A percentile compares a stretch with the other conserved stretches of the same genome.
These are phyloP conservation scores for Noccaea caerulescens DNA, from an alignment of 345 rosid species.

Conservation along the genomic window DNA sequence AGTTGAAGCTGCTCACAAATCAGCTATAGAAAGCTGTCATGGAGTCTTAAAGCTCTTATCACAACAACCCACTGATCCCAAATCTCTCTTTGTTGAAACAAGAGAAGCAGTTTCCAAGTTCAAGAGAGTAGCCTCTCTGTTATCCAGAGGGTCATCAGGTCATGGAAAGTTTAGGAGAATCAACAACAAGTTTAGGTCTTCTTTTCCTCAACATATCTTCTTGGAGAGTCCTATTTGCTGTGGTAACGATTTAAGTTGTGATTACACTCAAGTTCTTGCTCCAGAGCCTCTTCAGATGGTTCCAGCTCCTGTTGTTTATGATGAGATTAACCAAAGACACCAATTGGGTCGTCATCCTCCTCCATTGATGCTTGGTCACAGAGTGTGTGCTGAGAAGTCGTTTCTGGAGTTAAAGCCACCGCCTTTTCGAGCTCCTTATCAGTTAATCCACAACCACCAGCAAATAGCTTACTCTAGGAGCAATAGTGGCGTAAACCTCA, in stretches of 20 bases:
- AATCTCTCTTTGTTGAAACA: conserved; percentile 54
- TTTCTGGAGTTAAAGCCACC: conserved; percentile 52
- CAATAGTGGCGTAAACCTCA: conserved; percentile 57
- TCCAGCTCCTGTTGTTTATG: conserved; percentile 45
- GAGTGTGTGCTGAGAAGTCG: conserved; percentile 51
- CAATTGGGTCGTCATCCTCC: conserved; percentile 39
- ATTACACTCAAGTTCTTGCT: conserved; percentile 50
- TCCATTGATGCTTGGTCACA: conserved; percentile 37
- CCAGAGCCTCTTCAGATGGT: conserved; percentile 69
- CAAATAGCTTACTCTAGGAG: conserved; percentile 56
- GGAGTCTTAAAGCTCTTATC: conserved; percentile 57
- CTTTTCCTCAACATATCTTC: conserved; percentile 62
- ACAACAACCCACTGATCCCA: conserved; percentile 52
- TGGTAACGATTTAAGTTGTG: conserved; percentile 10
- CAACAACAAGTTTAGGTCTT: conserved; percentile 54
- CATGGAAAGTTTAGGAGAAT: conserved; percentile 59
- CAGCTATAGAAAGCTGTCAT: conserved; percentile 60
- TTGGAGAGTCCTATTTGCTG: conserved; percentile 56
- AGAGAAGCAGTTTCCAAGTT: conserved; percentile 58
- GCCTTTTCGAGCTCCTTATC: conserved; percentile 52
- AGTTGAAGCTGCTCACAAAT: conserved; percentile 57
- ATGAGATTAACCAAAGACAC: conserved; percentile 44
- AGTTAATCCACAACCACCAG: conserved; percentile 56
- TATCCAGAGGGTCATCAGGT: conserved; percentile 47
- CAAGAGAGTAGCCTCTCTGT: conserved; percentile 63